Percentiles rank a stretch among this genome's conserved stretches.
Evolutionary conservation across 1,284 basidiomycete species (phyloP).

Genomic region (Moesziomyces globuligerus): DNA sequence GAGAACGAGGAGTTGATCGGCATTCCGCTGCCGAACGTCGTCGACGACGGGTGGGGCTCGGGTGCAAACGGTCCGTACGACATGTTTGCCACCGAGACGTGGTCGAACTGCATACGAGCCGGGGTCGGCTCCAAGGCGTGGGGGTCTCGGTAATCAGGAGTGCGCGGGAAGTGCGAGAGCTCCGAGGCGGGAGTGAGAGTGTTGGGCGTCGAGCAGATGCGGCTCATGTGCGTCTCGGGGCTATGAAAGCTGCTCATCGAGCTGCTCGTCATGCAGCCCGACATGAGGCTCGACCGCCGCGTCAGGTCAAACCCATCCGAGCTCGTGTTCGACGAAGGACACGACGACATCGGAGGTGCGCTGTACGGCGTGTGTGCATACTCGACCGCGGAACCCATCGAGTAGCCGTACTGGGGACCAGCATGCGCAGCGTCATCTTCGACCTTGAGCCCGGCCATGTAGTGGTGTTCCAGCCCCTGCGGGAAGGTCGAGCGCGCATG

Average conservation of each 20-base stretch:
- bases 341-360: slow-evolving; percentile 30
- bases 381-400: slow-evolving; percentile 11
- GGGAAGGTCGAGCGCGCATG: slow-evolving; percentile 39
- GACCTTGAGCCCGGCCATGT: slow-evolving; percentile 20
- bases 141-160: slow-evolving; percentile 27
- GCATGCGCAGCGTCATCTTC: slow-evolving; percentile 9
- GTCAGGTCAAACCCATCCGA: slow-evolving; percentile 18
- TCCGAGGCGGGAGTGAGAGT: slow-evolving; percentile 32
- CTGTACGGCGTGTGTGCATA: slow-evolving; percentile 29
- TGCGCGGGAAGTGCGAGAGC: slow-evolving; percentile 29
- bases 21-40: slow-evolving; percentile 6
- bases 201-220: slow-evolving; percentile 22
- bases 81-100: slow-evolving; percentile 30
- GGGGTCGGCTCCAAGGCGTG: slow-evolving; percentile 12
- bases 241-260: slow-evolving; percentile 21
- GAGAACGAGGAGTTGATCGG: slow-evolving; percentile 11
- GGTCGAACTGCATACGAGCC: slow-evolving; percentile 17
- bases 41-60: slow-evolving; percentile 5
- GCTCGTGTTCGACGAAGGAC: slow-evolving; percentile 25
- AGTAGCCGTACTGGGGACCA: slow-evolving; percentile 8
- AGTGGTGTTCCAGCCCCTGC: slow-evolving; percentile 35
- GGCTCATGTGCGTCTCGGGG: slow-evolving; percentile 18
- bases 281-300: slow-evolving; percentile 24
- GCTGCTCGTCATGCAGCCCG: slow-evolving; percentile 24
- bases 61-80: slow-evolving; percentile 5